A percentile compares a stretch with the other conserved stretches of the same genome.
Conservation (phyloP, 208 protist genomes). For the Trypanosoma scelopori region DNA sequence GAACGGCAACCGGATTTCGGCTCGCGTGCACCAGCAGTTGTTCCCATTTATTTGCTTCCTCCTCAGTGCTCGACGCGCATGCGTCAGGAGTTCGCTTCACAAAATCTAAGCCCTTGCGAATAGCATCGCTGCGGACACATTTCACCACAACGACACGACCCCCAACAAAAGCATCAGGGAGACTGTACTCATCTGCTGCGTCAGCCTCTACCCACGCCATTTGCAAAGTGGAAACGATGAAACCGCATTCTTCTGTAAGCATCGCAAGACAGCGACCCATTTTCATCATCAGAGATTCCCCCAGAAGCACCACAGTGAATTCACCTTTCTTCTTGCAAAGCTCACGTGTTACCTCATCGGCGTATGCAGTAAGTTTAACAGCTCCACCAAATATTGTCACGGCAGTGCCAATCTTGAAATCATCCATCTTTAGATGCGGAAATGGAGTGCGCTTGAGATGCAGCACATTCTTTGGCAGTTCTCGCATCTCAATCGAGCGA, state of each 20-base stretch:
- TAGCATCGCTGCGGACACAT: slow-evolving; percentile 37
- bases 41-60: slow-evolving; percentile 55
- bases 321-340: slow-evolving; percentile 74
- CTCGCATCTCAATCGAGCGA: slow-evolving; percentile 69
- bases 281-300: slow-evolving; percentile 43
- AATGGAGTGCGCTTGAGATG: slow-evolving; percentile 63
- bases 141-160: slow-evolving; percentile 54
- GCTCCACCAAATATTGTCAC: slow-evolving; percentile 69
- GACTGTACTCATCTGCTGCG: slow-evolving; percentile 24
- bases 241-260: slow-evolving; percentile 78
- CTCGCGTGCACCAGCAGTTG: slow-evolving; percentile 30
- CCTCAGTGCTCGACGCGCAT: slow-evolving; percentile 48
- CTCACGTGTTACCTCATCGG: slow-evolving; percentile 78
- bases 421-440: slow-evolving; percentile 36
- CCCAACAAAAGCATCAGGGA: slow-evolving; percentile 51
- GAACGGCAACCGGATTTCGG: slow-evolving; percentile 63
- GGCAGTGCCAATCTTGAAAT: slow-evolving; percentile 60
- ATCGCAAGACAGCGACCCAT: slow-evolving; percentile 76
- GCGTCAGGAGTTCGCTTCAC: slow-evolving; percentile 46
- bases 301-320: slow-evolving; percentile 58
- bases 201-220: slow-evolving; percentile 63
- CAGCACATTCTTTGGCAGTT: slow-evolving; percentile 50
- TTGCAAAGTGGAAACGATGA: slow-evolving; percentile 61
- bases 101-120: slow-evolving; percentile 74
- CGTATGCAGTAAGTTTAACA: slow-evolving; percentile 64